phyloP scores from a whole-genome alignment of 106 monocot species.

The Allium fistulosum region DNA sequence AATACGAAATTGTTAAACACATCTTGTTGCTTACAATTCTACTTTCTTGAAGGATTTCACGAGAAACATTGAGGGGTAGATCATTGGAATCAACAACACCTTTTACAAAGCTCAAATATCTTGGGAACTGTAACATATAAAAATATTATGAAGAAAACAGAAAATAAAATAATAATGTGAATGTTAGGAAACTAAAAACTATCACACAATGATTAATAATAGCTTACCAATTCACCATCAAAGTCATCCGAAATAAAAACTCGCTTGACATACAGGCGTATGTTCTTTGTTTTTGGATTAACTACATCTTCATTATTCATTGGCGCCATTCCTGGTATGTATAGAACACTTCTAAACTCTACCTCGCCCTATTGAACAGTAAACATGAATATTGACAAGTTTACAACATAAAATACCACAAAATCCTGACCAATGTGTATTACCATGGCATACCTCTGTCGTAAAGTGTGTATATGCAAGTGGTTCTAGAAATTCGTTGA shows the following conservation, averaged over 20 bases:
- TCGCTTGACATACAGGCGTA: constrained; percentile 92
- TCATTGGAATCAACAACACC: constrained; percentile 98
- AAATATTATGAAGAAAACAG: background rate
- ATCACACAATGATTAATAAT: background rate
- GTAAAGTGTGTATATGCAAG: constrained; percentile 84
- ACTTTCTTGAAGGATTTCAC: constrained; percentile 98
- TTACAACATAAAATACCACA: no score
- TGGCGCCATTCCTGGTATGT: constrained; percentile 93
- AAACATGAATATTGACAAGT: background rate
- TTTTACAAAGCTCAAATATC: constrained; percentile 96
- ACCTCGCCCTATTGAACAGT: constrained; percentile 75
- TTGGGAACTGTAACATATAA: constrained; percentile 63
- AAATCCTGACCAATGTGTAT: no score
- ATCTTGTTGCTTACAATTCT: constrained; percentile 69
- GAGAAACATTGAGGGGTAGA: constrained; percentile 97
- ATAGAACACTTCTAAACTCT: constrained; percentile 94
- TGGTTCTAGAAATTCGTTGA: constrained; percentile 95
- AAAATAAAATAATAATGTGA: background rate
- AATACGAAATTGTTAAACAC: background rate
- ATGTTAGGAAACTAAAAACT: background rate
- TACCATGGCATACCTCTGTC: constrained; percentile 53
- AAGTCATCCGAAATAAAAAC: constrained; percentile 99
- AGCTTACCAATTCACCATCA: constrained; percentile 90
- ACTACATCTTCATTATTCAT: constrained; percentile 92
- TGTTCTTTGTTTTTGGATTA: constrained; percentile 92